phyloP scores from a whole-genome alignment of 768 basidiomycete genomes.

The Botryobasidium botryosum region DNA sequence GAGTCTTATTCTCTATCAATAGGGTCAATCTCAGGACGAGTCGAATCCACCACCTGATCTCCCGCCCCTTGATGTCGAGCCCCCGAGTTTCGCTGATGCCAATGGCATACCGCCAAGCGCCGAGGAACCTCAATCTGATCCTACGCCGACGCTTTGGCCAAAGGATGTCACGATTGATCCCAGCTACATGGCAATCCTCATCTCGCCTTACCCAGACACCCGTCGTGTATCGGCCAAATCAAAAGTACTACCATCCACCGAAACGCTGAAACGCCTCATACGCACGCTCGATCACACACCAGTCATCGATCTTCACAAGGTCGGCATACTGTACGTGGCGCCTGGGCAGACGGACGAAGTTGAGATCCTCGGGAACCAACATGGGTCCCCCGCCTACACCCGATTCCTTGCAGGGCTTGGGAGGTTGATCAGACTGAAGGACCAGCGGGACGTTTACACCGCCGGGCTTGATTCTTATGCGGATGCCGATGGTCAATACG shows the following conservation, averaged over 20 bases:
- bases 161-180: slow-evolving; percentile 79
- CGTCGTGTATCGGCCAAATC: slow-evolving; percentile 27
- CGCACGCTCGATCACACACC: slow-evolving; percentile 64
- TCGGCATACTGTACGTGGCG: slow-evolving; percentile 90
- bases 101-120: no score
- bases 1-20: no score
- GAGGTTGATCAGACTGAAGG: slow-evolving; percentile 69
- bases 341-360: slow-evolving; percentile 72
- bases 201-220: slow-evolving; percentile 54
- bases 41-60: no score
- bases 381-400: slow-evolving; percentile 90
- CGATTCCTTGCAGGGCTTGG: slow-evolving; percentile 86
- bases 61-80: no score
- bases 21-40: no score
- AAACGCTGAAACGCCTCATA: slow-evolving; percentile 40
- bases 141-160: slow-evolving; percentile 74
- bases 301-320: slow-evolving; percentile 94
- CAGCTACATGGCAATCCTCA: slow-evolving; percentile 66
- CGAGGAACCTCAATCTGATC: no score
- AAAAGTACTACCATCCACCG: slow-evolving; percentile 30
- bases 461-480: slow-evolving; percentile 63
- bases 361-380: slow-evolving; percentile 76
- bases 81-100: no score
- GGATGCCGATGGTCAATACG: slow-evolving; percentile 87
- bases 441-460: slow-evolving; percentile 82